Evolutionary conservation across 257 asterid genomes (phyloP), one percentile per base, ranked within the genome.

Genomic region (Eucommia ulmoides): DNA sequence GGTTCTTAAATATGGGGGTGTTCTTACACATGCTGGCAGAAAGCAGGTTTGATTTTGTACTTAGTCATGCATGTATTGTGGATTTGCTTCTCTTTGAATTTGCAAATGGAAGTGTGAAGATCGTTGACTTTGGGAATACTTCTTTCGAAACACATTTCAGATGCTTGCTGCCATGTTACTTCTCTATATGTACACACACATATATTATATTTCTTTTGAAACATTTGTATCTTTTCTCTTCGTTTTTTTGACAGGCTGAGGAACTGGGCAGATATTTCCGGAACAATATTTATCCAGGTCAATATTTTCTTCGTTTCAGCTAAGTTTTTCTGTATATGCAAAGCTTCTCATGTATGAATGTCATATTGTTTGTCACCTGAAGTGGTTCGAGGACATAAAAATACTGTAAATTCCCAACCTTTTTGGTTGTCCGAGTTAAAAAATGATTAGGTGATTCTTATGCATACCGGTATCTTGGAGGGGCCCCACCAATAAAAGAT

Each of bases 1-100:
- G 98, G 70, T 91, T 75, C 96, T 91, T 33, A 91, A 91, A 67
- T 91, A 91, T 49, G 98, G 98, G 17, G 98, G 98, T 63, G 98
- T 91, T 68, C 98, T 91, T 58, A 91, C 98, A 33, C 98, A 91
- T 53, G 98, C 96, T 33, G 98, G 98, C 58, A 71, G 96, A 69
- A 91, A 83, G 64, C 98, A 89, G 94, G 98, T 82, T 33, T 63
- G 23, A 33, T 12, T 48, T 51, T 15, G 9, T 21, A 35, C 58
- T 47, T 46, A 53, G n/a, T n/a, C n/a, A 45, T 35, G 56, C 38
- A 51, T 62, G 33, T 70, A 19, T 22, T 59, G 50, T 55, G 20
- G 35, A 22, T 47, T 21, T 26, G 20, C 48, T 16, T 42, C 20
- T 18, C 19, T 42, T 10, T 38, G 45, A 3, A 16, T 15, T 42